phyloP scores from a whole-genome alignment of 192 early-diverging fungal species.

The Mortierella hygrophila region DNA sequence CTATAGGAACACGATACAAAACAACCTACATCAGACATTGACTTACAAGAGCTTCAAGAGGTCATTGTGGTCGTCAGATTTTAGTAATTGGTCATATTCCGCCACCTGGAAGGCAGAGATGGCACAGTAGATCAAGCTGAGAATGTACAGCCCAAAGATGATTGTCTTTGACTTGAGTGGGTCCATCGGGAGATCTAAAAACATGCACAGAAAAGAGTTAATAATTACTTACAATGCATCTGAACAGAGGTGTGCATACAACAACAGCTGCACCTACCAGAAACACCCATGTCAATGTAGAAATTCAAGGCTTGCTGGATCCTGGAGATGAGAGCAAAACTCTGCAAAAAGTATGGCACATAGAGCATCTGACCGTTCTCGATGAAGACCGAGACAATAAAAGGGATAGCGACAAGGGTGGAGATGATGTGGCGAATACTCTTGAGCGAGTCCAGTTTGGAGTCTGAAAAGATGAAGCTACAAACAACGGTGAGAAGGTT shows the following conservation, averaged over 20 bases:
- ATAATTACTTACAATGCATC: neutral
- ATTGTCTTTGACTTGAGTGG: conserved; percentile 68
- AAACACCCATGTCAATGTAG: conserved; percentile 62
- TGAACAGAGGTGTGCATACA: neutral
- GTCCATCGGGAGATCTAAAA: conserved; percentile 60
- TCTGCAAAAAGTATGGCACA: conserved; percentile 76
- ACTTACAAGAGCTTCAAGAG: conserved; percentile 49
- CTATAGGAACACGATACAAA: neutral
- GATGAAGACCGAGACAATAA: conserved; percentile 64
- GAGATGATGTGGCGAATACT: conserved; percentile 42
- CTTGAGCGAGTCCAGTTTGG: conserved; percentile 26
- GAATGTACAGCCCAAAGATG: conserved; percentile 65
- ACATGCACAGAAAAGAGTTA: neutral
- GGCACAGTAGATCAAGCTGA: conserved; percentile 70
- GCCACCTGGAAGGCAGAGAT: conserved; percentile 69
- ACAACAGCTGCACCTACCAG: conserved; percentile 38
- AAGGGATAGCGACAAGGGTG: conserved; percentile 64
- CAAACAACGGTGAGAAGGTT: conserved; percentile 36
- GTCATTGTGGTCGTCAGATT: conserved; percentile 49
- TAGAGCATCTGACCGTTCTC: conserved; percentile 63
- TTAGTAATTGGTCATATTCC: conserved; percentile 67
- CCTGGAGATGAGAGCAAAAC: conserved; percentile 64
- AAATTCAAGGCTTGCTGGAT: conserved; percentile 70
- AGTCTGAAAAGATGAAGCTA: conserved; percentile 46
- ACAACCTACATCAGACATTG: neutral